Percentiles rank a stretch among this genome's conserved stretches.
phyloP scores from a whole-genome alignment of 78 protist species.

The Dictyostelium purpureum region DNA sequence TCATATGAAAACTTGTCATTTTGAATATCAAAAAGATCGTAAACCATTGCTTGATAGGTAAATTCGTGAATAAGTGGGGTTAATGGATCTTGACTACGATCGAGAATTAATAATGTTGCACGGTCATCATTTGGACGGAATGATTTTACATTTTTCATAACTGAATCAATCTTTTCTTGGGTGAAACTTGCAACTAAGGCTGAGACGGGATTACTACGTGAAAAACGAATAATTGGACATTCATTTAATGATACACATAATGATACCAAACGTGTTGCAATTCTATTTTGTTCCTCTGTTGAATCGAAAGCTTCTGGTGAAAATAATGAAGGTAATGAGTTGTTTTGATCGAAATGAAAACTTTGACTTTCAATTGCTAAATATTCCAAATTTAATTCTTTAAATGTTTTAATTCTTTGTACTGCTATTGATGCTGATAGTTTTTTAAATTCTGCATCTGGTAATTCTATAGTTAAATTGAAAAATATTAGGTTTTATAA shows the following conservation, averaged over 20 bases:
- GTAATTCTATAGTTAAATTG: conserved; percentile 26
- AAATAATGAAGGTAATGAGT: conserved; percentile 40
- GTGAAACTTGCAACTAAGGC: conserved; percentile 45
- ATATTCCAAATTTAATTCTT: conserved; percentile 86
- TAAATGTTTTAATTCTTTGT: conserved; percentile 77
- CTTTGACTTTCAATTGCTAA: conserved; percentile 26
- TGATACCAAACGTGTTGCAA: conserved; percentile 68
- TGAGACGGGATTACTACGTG: conserved; percentile 19
- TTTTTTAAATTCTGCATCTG: conserved; percentile 68
- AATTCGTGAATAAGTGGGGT: conserved; percentile 92
- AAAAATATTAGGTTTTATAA: no score
- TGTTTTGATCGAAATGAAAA: conserved; percentile 50
- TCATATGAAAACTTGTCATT: conserved; percentile 73
- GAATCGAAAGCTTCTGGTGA: conserved; percentile 39
- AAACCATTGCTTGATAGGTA: conserved; percentile 93
- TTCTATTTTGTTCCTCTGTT: conserved; percentile 59
- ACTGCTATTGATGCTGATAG: conserved; percentile 58
- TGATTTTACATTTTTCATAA: conserved; percentile 6
- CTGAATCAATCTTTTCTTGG: conserved; percentile 28
- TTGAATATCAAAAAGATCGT: conserved; percentile 83
- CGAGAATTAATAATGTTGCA: conserved; percentile 78
- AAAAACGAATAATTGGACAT: conserved; percentile 77
- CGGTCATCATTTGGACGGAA: conserved; percentile 41
- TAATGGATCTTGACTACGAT: conserved; percentile 86
- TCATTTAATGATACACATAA: conserved; percentile 80